phyloP scores from a whole-genome alignment of 2,329 filamentous ascomycete genomes.

The Fusarium pilosicola region DNA sequence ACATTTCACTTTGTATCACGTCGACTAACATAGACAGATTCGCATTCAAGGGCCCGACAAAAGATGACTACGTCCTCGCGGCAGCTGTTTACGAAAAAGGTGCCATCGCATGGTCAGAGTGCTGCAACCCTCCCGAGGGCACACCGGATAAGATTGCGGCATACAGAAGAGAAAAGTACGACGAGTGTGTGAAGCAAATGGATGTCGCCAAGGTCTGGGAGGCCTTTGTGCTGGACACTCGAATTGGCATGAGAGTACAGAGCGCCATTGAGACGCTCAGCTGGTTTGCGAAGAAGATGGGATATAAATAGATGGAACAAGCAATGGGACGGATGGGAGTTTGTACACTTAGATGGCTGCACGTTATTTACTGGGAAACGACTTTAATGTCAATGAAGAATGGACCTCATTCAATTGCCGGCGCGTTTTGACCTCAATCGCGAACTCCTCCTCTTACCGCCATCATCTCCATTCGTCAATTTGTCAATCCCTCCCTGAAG shows the following conservation, averaged over 20 bases:
- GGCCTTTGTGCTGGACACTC: conserved; percentile 75
- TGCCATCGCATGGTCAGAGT: conserved; percentile 81
- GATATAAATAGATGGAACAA: conserved; percentile 41
- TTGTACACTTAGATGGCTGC: conserved; percentile 27
- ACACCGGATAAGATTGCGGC: conserved; percentile 47
- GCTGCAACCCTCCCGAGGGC: conserved; percentile 52
- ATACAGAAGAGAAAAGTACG: conserved; percentile 59
- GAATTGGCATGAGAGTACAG: conserved; percentile 78
- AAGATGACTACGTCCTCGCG: conserved; percentile 77
- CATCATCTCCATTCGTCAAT: conserved; percentile 41
- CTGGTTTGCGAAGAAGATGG: conserved; percentile 61
- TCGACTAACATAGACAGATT: conserved; percentile 48
- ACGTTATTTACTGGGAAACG: not conserved
- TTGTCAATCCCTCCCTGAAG: conserved; percentile 49
- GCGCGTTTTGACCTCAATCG: conserved; percentile 40
- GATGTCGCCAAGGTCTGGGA: conserved; percentile 77
- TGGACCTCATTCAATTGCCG: not conserved
- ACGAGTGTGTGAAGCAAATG: conserved; percentile 72
- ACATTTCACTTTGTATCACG: accelerated
- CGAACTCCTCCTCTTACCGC: conserved; percentile 43
- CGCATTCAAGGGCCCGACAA: conserved; percentile 67
- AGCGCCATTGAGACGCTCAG: conserved; percentile 73
- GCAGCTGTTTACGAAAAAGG: conserved; percentile 88
- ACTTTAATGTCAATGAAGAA: not conserved
- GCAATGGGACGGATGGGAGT: not conserved